Evolutionary conservation across 1,284 basidiomycete genomes (phyloP).

Genomic region (Inonotus hispidus): DNA sequence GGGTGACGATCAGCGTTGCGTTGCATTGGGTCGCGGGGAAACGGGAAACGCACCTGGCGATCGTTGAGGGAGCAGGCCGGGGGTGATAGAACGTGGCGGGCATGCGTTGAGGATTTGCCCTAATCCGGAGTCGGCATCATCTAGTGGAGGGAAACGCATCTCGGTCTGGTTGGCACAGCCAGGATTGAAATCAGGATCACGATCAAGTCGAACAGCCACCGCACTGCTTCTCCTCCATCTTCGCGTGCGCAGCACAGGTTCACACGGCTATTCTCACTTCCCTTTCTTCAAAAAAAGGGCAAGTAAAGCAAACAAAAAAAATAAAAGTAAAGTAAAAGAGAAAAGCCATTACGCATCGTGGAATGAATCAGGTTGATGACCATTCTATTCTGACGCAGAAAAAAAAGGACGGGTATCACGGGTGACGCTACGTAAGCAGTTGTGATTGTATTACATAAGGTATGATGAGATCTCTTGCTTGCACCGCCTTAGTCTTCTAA

Average conservation of each 20-base stretch:
- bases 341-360: too few species aligned
- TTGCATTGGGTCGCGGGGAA: not conserved
- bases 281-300: too few species aligned
- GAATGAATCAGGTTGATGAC: not conserved
- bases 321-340: not conserved
- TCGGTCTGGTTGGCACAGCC: not conserved
- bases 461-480: not conserved
- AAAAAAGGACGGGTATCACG: not conserved
- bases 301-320: not conserved
- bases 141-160: not conserved
- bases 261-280: not conserved
- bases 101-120: not conserved
- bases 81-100: not conserved
- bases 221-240: not conserved
- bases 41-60: not conserved
- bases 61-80: slow-evolving; percentile 1
- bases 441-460: not conserved
- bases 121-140: not conserved
- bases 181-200: not conserved
- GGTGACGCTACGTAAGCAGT: not conserved
- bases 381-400: not conserved
- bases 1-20: not conserved
- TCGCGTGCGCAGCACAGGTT: not conserved
- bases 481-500: not conserved
- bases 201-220: not conserved